A percentile compares a stretch with the other conserved stretches of the same genome.
Evolutionary conservation across 1,139 yeast species (phyloP).

Genomic region (Blastobotrys illinoisensis): DNA sequence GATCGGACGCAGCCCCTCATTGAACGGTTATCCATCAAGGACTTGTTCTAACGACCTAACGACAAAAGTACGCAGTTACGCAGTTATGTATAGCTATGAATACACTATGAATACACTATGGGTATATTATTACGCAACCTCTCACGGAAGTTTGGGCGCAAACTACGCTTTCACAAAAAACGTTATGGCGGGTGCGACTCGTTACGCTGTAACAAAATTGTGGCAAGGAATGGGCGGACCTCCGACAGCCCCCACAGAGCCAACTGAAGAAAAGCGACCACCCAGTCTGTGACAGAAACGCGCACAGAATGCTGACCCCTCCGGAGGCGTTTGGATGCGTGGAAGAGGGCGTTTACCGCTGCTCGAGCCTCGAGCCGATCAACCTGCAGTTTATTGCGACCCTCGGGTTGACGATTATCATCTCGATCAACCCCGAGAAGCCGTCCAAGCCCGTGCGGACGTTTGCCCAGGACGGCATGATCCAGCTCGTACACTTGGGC

Average conservation of each 20-base stretch:
- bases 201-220: too few species aligned
- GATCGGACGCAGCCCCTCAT: neutral
- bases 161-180: too few species aligned
- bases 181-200: too few species aligned
- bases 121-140: too few species aligned
- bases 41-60: neutral
- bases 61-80: too few species aligned
- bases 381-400: constrained; percentile 76
- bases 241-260: neutral
- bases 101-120: too few species aligned
- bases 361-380: constrained; percentile 53
- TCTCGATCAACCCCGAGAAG: constrained; percentile 53
- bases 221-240: neutral
- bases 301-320: constrained; percentile 44
- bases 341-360: constrained; percentile 54
- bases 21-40: neutral
- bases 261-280: neutral
- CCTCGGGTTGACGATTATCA: constrained; percentile 64
- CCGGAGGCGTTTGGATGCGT: constrained; percentile 60
- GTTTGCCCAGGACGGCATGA: constrained; percentile 37
- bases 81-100: neutral
- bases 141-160: too few species aligned
- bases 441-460: constrained; percentile 48
- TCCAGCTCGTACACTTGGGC: constrained; percentile 34
- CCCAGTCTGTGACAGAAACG: neutral